phyloP scores from a whole-genome alignment of 202 grass and related monocot genomes.

The Schoenoplectus tabernaemontani region DNA sequence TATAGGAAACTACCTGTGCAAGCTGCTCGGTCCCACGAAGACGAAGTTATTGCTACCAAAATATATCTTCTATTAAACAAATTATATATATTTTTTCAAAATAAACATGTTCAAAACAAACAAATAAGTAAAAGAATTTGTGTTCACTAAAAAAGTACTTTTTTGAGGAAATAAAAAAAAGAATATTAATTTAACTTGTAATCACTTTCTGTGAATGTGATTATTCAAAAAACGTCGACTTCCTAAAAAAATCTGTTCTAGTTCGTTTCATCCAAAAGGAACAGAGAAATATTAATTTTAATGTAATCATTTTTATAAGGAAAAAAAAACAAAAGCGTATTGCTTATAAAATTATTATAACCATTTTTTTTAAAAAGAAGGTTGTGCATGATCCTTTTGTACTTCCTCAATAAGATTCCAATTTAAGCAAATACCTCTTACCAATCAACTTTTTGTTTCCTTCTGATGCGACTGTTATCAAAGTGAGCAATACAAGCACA shows the following conservation, averaged over 20 bases:
- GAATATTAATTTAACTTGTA: not conserved
- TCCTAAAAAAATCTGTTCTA: not conserved
- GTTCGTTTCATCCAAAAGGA: not conserved
- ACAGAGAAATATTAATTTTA: not conserved
- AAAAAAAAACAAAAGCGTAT: not conserved
- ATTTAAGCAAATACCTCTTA: not conserved
- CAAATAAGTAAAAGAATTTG: no score
- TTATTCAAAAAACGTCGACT: no score
- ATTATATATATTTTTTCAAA: no score
- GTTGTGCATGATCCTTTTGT: not conserved
- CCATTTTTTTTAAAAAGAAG: not conserved
- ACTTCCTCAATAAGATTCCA: not conserved
- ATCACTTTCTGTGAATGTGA: no score
- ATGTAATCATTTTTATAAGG: not conserved
- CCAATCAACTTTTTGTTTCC: not conserved
- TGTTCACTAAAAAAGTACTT: no score
- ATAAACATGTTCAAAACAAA: no score
- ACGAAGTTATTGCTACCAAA: not conserved
- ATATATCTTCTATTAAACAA: not conserved
- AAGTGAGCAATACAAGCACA: not conserved
- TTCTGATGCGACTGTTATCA: not conserved
- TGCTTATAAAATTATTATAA: not conserved
- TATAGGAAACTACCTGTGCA: no score
- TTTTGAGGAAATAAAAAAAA: no score
- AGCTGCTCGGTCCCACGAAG: no score